A percentile compares a stretch with the other conserved stretches of the same genome.
Evolutionary conservation across 2,329 filamentous ascomycete genomes (phyloP).

Genomic region (Exophiala sp.): DNA sequence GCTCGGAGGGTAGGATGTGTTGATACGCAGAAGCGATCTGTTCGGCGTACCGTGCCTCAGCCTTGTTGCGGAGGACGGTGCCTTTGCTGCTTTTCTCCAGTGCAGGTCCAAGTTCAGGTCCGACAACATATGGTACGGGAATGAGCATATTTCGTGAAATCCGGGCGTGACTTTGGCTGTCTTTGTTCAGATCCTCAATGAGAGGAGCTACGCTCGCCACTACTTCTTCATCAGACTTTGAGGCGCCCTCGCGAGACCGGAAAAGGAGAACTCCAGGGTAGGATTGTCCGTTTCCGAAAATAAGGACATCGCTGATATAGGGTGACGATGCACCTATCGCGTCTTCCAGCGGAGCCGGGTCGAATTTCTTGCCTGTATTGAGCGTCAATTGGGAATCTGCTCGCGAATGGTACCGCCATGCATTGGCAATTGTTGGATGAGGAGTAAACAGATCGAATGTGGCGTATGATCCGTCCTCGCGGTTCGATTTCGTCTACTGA

Average conservation of each 20-base stretch:
- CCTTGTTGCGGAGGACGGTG: slow-evolving; percentile 49
- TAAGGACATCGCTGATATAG: slow-evolving; percentile 49
- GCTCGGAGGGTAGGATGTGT: slow-evolving; percentile 30
- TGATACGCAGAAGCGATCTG: slow-evolving; percentile 34
- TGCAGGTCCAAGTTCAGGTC: slow-evolving; percentile 4
- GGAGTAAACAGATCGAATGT: slow-evolving; percentile 58
- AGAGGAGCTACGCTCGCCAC: slow-evolving; percentile 40
- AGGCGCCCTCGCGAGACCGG: slow-evolving; percentile 32
- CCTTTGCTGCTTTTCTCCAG: slow-evolving; percentile 57
- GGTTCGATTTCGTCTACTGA: slow-evolving; percentile 49
- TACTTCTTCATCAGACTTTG: slow-evolving; percentile 36
- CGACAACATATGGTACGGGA: slow-evolving; percentile 36
- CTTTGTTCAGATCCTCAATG: slow-evolving; percentile 46
- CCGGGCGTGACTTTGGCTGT: slow-evolving; percentile 47
- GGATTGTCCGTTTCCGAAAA: slow-evolving; percentile 55
- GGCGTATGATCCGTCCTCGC: slow-evolving; percentile 54
- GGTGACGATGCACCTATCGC: slow-evolving; percentile 43
- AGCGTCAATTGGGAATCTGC: slow-evolving; percentile 58
- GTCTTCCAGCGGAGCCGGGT: slow-evolving; percentile 57
- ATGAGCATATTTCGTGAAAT: slow-evolving; percentile 49
- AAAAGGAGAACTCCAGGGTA: slow-evolving; percentile 55
- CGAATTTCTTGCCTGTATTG: slow-evolving; percentile 63
- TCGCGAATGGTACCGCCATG: slow-evolving; percentile 59
- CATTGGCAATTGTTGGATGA: slow-evolving; percentile 47
- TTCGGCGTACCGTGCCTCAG: slow-evolving; percentile 45